Percentiles rank a stretch among this genome's conserved stretches.
phyloP scores from a whole-genome alignment of 2,329 filamentous ascomycete species.

The Alternaria dauci region DNA sequence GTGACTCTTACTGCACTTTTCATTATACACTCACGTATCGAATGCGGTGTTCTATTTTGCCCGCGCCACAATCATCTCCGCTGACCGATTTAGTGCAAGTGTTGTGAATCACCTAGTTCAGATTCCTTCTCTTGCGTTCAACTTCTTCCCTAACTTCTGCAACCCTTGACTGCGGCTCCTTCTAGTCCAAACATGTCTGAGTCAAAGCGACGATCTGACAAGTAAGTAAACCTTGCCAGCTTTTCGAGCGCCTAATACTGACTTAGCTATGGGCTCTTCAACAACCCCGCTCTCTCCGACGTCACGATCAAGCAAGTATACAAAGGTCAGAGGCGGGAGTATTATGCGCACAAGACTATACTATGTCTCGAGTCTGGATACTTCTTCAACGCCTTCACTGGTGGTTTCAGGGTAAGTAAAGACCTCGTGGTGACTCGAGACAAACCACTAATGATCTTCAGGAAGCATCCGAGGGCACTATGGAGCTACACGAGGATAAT shows the following conservation, averaged over 20 bases:
- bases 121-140: no score
- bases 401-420: neutral
- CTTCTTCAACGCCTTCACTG: neutral
- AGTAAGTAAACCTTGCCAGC: neutral
- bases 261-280: neutral
- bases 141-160: neutral
- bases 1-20: no score
- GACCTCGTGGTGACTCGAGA: neutral
- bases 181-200: neutral
- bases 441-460: neutral
- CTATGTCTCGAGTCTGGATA: neutral
- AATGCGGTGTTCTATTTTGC: no score
- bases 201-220: neutral
- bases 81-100: neutral
- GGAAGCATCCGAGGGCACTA: neutral
- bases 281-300: neutral
- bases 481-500: neutral
- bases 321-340: neutral
- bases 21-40: no score
- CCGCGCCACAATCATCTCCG: no score
- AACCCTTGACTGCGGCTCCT: neutral
- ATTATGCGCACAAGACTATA: neutral
- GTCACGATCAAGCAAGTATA: neutral
- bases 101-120: neutral
- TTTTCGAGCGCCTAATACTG: neutral